Conservation (phyloP, 1,139 yeast genomes). For the Zhuliangozyma parablackwelliae region DNA sequence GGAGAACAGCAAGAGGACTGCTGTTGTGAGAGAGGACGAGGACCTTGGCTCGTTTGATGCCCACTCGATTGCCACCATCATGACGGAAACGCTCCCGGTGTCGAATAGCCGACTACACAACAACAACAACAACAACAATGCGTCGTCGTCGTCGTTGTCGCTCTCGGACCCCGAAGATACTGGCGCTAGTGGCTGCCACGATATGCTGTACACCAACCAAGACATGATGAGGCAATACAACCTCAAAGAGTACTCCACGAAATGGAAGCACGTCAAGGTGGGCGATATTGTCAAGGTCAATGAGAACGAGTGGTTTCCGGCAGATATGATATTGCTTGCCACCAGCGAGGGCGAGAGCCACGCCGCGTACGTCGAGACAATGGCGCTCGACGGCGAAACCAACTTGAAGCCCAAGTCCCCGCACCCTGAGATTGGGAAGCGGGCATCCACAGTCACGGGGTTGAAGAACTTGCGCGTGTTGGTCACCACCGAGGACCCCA, state of each 20-base stretch:
- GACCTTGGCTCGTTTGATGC: slow-evolving; percentile 28
- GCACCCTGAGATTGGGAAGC: slow-evolving; percentile 54
- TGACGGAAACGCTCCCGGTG: slow-evolving; percentile 32
- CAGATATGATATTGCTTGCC: slow-evolving; percentile 71
- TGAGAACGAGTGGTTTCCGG: slow-evolving; percentile 91
- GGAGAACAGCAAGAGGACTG: slow-evolving; percentile 66
- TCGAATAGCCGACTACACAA: not conserved
- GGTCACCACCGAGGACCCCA: slow-evolving; percentile 83
- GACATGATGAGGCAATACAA: slow-evolving; percentile 29
- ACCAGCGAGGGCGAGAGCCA: slow-evolving; percentile 61
- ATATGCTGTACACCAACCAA: slow-evolving; percentile 16
- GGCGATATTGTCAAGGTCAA: slow-evolving; percentile 75
- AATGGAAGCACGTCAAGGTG: slow-evolving; percentile 77
- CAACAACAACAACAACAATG: slow-evolving; percentile 1
- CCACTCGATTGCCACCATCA: slow-evolving; percentile 33
- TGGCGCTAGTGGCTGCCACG: slow-evolving; percentile 1
- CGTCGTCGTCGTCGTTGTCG: slow-evolving; percentile 6
- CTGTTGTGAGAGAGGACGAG: slow-evolving; percentile 33
- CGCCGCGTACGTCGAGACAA: slow-evolving; percentile 85
- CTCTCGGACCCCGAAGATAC: slow-evolving; percentile 10
- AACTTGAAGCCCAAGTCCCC: slow-evolving; percentile 75
- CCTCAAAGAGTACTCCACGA: slow-evolving; percentile 29
- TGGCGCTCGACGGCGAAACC: slow-evolving; percentile 97
- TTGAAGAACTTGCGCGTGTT: slow-evolving; percentile 48
- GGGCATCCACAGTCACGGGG: slow-evolving; percentile 46